Evolutionary conservation across 1,139 yeast genomes (phyloP), one percentile per base, ranked within the genome.

Genomic region (Ashbya aceris): DNA sequence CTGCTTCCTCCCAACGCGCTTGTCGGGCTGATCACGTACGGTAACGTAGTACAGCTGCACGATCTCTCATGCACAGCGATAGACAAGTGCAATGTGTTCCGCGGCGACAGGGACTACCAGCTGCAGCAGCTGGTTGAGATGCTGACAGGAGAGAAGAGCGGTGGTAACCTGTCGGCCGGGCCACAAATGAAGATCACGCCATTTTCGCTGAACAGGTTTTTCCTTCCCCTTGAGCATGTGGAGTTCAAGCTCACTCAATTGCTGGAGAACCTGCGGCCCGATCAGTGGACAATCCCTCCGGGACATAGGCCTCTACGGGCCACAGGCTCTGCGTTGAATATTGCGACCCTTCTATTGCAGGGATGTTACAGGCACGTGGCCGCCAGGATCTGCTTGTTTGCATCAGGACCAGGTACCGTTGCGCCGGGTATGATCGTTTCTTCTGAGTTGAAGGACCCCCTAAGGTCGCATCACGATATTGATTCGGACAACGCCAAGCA

Each of bases 361-460:
- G 80, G 83, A 39, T 74, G 94, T n/a, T 89, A 78, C 69, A 79
- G 91, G 44, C 87, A 89, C 47, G 77, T 82, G 54, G 96, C 97
- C 40, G 94, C 95, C 13, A 79, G 96, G 63, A 74, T 91, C 55
- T 80, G 86, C 74, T 72, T 91, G 50, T 91, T 91, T 58, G 79
- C 95, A 38, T 94, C 93, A 43, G 99, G 98, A 48, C 95, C 96
- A 41, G 82, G 96, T 60, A 91, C 99, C 41, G 79, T 86, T 57
- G 84, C 82, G 36, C 98, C 99, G 9, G 99, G 99, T 57, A 70
- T 86, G 67, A 87, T 91, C 56, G 98, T 91, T 33, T 86, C 94
- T 37, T 79, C 83, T 29, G 93, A 87, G 62, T 74, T 91, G 61
- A 84, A 85, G 62, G 98, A 91, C 65, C 96, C 98, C 44, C 83